Evolutionary conservation across 495 filamentous ascomycete genomes (phyloP), one percentile per base, ranked within the genome.

Genomic region (Penicillium ochrochloron): DNA sequence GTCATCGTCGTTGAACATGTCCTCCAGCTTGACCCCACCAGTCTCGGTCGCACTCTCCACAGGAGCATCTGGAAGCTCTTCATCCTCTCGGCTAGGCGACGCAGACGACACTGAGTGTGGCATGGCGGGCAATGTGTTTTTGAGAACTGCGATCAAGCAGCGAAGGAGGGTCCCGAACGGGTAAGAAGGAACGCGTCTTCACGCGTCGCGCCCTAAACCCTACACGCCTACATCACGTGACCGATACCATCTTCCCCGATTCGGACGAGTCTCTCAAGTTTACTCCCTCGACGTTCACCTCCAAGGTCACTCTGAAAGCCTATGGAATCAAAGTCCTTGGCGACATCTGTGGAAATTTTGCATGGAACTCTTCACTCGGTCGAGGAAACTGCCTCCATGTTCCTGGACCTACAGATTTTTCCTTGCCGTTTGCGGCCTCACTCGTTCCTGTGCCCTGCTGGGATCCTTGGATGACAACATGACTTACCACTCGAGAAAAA

Each of bases 1-100:
- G 53, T 92, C 89, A 34, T 89, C 86, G 60, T 90, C 90, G 37
- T 88, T 86, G 67, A 96, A 95, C 37, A 96, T 73, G 39, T 94
- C 90, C 55, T 96, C 93, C 21, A 97, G 75, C 48, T 90, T 92
- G 21, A 90, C 81, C n/a, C 85, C 77, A 64, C 66, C 70, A 61
- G 80, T 77, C 44, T 72, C 68, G 7, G 64, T 66, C 65, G 61
- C 46, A 11, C 62, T 65, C 15, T 61, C 64, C 19, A 64, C 52
- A 17, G 78, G 75, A 14, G 79, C 80, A 66, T 82, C 80, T 23
- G 75, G 75, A n/a, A 81, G 66, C 19, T 72, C 62, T 51, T 79
- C 80, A 1, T 78, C 74, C 61, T 80, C 71, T 21, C 59, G 66
- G n/a, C 56, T 70, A 37, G 66, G 62, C 44, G 73, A 73, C 21